Evolutionary conservation across 139 green algal genomes (phyloP), one percentile per base, ranked within the genome.

Genomic region (Ettlia oleoabundans): DNA sequence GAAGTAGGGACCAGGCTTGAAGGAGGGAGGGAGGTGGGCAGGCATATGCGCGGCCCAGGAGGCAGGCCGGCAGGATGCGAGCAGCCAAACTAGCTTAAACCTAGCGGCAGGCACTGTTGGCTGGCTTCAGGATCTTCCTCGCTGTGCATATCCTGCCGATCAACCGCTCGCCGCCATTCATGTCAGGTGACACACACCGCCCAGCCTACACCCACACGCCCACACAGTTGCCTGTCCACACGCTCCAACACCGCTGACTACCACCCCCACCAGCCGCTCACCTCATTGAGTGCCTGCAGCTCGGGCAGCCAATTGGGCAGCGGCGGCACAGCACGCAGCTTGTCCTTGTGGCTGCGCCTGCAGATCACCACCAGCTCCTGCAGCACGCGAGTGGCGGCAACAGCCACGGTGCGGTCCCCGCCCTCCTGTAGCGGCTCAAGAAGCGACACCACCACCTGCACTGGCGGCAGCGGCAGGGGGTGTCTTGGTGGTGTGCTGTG

Each of bases 371-470:
- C 83, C 26, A 91, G 67, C 67, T 85, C 81, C 28, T 89, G 78
- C 63, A 94, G 3, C 38, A 90, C 90, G 6, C 33, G 63, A 6
- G 78, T 80, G 73, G 83, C 86, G 35, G 77, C 83, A 55, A 51
- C 62, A 22, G 75, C 55, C 51, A 88, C 75, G 0, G 42, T n/a
- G n/a, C n/a, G n/a, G n/a, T n/a, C 1, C 9, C 83, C 85, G 2
- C 68, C 76, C 55, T 93, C 91, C 64, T 94, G 89, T n/a, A 96
- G 87, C 15, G 88, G 70, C 22, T 92, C 89, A 86, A 96, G 75
- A 79, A 97, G 70, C 15, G 92, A 88, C 28, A 97, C 93, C 2
- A 93, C 88, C 18, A 93, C 82, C 82, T 95, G 90, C n/a, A 32
- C 74, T n/a, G 40, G 42, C n/a, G n/a, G 43, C 18, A 2, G 15